These are phyloP conservation scores for Ogataea nitratoaversa DNA, from an alignment of 805 yeast species.

Conservation along the genomic window DNA sequence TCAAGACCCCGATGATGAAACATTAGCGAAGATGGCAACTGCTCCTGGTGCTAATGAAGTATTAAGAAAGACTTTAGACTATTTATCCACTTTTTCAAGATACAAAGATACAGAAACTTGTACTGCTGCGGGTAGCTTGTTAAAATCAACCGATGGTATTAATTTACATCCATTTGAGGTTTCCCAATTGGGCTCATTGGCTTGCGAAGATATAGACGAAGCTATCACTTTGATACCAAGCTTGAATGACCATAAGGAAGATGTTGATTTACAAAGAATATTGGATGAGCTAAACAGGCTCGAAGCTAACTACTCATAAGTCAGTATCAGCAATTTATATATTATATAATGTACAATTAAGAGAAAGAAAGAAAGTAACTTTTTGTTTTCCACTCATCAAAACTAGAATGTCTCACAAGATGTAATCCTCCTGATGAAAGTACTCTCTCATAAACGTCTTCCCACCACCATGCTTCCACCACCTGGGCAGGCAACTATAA, in stretches of 20 bases:
- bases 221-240: constrained; percentile 93
- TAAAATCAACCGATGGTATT: constrained; percentile 61
- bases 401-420: constrained; percentile 1
- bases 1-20: constrained; percentile 41
- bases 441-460: constrained; percentile 49
- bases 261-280: constrained; percentile 80
- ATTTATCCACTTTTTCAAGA: constrained; percentile 78
- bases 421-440: constrained; percentile 27
- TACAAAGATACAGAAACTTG: constrained; percentile 91
- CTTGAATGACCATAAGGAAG: constrained; percentile 72
- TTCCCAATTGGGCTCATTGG: constrained; percentile 80
- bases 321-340: neutral
- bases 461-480: constrained; percentile 75
- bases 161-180: constrained; percentile 92
- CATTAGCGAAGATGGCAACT: constrained; percentile 45
- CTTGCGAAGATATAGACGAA: constrained; percentile 95
- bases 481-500: constrained; percentile 63
- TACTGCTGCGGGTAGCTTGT: constrained; percentile 84
- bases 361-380: neutral
- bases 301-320: constrained; percentile 36
- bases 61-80: constrained; percentile 85
- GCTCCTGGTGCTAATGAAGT: constrained; percentile 84
- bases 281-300: constrained; percentile 79
- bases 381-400: neutral
- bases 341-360: constrained; percentile 11